These are phyloP conservation scores for Polygonum aviculare DNA, from an alignment of 148 eudicot species.

Conservation along the genomic window DNA sequence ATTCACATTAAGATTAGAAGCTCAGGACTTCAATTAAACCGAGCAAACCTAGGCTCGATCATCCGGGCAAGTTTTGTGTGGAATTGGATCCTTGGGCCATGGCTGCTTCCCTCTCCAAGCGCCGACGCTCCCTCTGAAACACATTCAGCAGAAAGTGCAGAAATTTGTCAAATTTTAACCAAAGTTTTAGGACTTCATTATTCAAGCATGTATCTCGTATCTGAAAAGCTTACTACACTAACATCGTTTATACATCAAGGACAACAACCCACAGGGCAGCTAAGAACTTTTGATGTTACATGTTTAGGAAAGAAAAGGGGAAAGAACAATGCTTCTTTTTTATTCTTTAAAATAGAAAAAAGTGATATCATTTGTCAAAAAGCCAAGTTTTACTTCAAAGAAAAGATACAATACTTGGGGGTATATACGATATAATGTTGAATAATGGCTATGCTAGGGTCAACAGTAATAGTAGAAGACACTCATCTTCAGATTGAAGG, in stretches of 20 bases:
- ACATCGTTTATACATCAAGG: background rate
- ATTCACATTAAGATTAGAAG: background rate
- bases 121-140: constrained; percentile 2
- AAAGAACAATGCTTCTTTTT: background rate
- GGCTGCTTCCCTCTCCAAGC: constrained; percentile 1
- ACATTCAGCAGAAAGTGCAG: background rate
- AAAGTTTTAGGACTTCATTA: no score
- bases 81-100: background rate
- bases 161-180: background rate
- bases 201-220: no score
- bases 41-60: background rate
- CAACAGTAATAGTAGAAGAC: background rate
- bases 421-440: background rate
- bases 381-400: constrained; percentile 2
- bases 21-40: background rate
- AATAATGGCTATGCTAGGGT: background rate
- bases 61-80: background rate
- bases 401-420: background rate
- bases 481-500: background rate
- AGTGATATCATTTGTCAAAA: constrained; percentile 1
- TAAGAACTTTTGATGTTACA: background rate
- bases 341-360: no score
- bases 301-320: background rate
- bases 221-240: background rate
- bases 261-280: background rate